These are phyloP conservation scores for Anisodus tanguticus DNA, from an alignment of 257 asterid genomes.

Conservation along the genomic window DNA sequence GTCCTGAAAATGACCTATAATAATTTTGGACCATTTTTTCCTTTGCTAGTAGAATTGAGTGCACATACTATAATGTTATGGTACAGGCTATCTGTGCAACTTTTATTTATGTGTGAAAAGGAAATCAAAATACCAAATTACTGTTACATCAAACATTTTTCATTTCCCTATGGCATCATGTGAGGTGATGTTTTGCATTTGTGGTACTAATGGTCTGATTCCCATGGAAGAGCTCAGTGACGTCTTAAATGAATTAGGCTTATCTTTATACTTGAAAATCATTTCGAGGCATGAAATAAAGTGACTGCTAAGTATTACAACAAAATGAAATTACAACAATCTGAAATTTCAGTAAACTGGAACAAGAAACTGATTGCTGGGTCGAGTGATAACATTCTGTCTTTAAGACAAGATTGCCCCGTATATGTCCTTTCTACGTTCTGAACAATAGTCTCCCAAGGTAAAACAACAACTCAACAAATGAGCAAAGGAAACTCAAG, in stretches of 20 bases:
- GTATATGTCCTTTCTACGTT: no score
- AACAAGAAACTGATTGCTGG: no score
- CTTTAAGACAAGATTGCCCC: no score
- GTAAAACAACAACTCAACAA: no score
- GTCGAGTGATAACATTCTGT: no score
- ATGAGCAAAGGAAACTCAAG: no score
- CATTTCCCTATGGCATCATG: neutral
- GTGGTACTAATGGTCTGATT: neutral
- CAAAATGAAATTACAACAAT: no score
- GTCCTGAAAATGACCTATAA: slow-evolving; percentile 1
- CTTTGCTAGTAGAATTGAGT: neutral
- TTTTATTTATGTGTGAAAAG: neutral
- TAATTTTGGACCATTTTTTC: neutral
- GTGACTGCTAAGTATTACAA: no score
- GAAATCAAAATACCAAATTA: neutral
- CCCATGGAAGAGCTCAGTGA: neutral
- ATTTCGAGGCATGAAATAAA: no score
- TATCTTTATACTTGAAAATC: no score
- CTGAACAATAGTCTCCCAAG: no score
- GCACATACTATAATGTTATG: slow-evolving; percentile 3
- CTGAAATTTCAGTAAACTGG: no score
- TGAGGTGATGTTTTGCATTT: slow-evolving; percentile 4
- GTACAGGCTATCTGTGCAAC: neutral
- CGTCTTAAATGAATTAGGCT: neutral
- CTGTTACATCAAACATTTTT: neutral